These are phyloP conservation scores for Paramecium sexaurelia DNA, from an alignment of 73 alveolate species.

Conservation along the genomic window DNA sequence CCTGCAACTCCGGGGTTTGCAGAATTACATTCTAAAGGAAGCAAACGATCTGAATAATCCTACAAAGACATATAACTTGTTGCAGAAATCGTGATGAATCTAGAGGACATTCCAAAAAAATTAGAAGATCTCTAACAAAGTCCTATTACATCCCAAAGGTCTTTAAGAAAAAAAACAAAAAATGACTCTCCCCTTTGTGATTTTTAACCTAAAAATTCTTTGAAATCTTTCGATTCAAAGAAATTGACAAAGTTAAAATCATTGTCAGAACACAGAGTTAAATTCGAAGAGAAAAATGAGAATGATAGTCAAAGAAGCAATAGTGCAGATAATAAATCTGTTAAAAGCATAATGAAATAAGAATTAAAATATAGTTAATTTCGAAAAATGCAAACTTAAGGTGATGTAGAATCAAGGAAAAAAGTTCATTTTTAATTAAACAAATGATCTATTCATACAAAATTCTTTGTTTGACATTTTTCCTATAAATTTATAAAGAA, in stretches of 20 bases:
- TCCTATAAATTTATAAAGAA: not conserved
- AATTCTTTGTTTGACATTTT: not conserved
- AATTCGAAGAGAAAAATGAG: not conserved
- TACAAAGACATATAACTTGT: not conserved
- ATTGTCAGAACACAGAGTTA: not conserved
- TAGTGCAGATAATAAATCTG: constrained; percentile 1
- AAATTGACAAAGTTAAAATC: constrained; percentile 3
- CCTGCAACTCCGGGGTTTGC: constrained; percentile 51
- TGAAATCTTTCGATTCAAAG: constrained; percentile 44
- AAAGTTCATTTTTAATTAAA: not conserved
- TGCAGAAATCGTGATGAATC: constrained; percentile 21
- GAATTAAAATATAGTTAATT: constrained; percentile 31
- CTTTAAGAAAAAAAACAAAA: constrained; percentile 17
- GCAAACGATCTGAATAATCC: constrained; percentile 30
- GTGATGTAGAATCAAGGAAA: not conserved
- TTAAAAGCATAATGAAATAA: constrained; percentile 13
- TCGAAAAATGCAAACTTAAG: not conserved
- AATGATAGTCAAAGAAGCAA: not conserved
- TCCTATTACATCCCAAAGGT: not conserved
- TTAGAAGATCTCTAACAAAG: not conserved
- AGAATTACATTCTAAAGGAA: not conserved
- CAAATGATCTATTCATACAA: not conserved
- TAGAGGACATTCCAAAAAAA: not conserved
- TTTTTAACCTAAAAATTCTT: constrained; percentile 29
- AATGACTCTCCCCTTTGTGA: constrained; percentile 39